Conservation (phyloP, 2,329 filamentous ascomycete genomes). For the Fusarium liriodendri region DNA sequence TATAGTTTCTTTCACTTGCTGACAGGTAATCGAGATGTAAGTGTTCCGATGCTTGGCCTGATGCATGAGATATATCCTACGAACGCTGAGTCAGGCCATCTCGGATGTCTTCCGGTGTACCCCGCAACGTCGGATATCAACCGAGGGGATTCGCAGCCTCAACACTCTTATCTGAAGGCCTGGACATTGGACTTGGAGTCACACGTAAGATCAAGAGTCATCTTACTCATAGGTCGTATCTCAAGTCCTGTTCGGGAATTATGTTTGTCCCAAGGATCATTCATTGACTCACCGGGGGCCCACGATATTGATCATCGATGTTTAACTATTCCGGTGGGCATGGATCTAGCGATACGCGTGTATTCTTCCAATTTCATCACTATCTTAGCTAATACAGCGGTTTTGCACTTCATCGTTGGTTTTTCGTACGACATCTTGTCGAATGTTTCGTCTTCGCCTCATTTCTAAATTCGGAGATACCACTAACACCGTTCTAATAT, state of each 20-base stretch:
- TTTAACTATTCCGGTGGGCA: too few relatives aligned
- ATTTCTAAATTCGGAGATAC: not conserved
- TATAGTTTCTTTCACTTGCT: not conserved
- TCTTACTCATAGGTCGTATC: too few relatives aligned
- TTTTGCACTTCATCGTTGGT: not conserved
- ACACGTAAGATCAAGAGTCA: not conserved
- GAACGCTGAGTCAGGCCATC: not conserved
- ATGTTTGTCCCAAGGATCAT: not conserved
- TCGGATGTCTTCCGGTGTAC: not conserved
- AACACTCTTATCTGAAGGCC: not conserved
- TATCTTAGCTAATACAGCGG: too few relatives aligned
- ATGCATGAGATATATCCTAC: not conserved
- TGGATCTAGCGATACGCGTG: too few relatives aligned
- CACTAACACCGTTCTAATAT: not conserved
- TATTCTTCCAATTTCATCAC: too few relatives aligned
- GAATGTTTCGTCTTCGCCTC: not conserved
- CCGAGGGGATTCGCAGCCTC: not conserved
- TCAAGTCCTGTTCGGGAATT: not conserved
- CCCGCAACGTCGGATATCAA: constrained; percentile 5
- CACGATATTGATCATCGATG: too few relatives aligned
- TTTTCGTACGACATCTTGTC: not conserved
- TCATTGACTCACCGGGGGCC: too few relatives aligned
- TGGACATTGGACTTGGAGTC: not conserved
- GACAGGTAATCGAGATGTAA: not conserved
- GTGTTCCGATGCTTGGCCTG: not conserved